Base-by-base conservation (phyloP, 495 filamentous ascomycete species). In the Evernia prunastri region DNA sequence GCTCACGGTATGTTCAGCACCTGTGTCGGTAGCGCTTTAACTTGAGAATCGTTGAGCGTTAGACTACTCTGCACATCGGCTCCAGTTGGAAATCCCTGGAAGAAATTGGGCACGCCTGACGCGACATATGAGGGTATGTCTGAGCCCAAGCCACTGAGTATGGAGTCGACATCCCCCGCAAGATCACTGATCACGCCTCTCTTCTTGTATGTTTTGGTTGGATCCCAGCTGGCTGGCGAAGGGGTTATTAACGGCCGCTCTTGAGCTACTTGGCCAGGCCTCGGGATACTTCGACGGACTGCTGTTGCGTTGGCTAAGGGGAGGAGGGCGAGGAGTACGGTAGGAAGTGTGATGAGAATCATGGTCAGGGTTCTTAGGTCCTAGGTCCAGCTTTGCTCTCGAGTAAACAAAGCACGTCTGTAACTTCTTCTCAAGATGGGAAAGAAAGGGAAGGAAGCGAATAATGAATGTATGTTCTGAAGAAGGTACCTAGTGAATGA, bases 1-100 rank as follows among this genome's bases (percentile, higher is more conserved):
- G 72, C 77, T 70, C 69, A 83, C 75, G 87, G 86, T 13, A 92
- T 74, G 67, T 91, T 90, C 58, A 91, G 71, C 23, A 88, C 87
- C 66, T 89, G 81, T 3, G 89, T 87, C 1, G 89, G 88, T 43
- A 82, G 72, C 8, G 84, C 81, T 18, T 70, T 77, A 29, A 89
- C 72, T n/a, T 85, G 79, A 17, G 69, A 69, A 59, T 82, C 78
- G 58, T 79, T 73, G 49, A 91, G 74, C 4, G 84, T 82, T 4
- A 90, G 75, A 47, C 80, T 80, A 63, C 78, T 86, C 67, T 78
- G 72, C 8, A 89, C 87, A 7, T 76, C 75, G 33, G 75, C 72
- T 39, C 87, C 86, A 39, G 79, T 84, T 2, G 87, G 87, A 59
- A 89, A 82, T 64, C 80, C 80, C 65, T 87, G 84, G 75, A 88